phyloP scores from a whole-genome alignment of 2,329 filamentous ascomycete genomes.

The Trichophyton verrucosum region DNA sequence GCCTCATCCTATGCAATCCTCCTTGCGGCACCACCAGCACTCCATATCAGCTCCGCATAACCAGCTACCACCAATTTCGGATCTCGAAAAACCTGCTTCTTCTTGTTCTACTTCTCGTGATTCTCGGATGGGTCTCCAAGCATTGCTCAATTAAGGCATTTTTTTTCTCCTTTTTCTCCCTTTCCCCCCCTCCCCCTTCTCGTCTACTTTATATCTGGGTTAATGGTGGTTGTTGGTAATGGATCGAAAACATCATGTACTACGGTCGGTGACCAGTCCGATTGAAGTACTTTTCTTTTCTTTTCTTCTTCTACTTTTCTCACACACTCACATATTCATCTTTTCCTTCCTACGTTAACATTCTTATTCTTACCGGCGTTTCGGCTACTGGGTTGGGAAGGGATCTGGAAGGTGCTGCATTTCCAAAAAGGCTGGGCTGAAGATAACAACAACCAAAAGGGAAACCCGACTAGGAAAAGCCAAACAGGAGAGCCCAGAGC shows the following conservation, averaged over 20 bases:
- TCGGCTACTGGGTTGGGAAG: neutral
- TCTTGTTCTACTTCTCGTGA: conserved; percentile 21
- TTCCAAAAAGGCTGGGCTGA: neutral
- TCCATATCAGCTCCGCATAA: conserved; percentile 9
- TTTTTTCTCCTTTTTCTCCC: neutral
- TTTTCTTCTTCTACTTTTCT: neutral
- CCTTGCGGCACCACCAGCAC: conserved; percentile 5
- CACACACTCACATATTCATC: neutral
- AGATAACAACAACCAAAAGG: neutral
- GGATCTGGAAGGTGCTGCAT: neutral
- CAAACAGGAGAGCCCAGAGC: neutral
- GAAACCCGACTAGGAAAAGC: conserved; percentile 2
- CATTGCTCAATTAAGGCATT: conserved; percentile 26
- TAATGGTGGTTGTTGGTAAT: neutral
- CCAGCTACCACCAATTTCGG: conserved; percentile 14
- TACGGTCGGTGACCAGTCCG: conserved; percentile 3
- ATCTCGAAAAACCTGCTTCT: conserved; percentile 14
- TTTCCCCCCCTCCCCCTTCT: neutral
- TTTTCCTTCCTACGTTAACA: neutral
- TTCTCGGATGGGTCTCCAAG: conserved; percentile 30
- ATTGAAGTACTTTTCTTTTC: neutral
- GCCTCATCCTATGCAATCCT: conserved; percentile 1
- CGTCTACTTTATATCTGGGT: neutral
- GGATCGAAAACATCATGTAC: neutral
- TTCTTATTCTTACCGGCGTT: neutral